Base-by-base conservation (phyloP, 371 early-diverging fungal genomes). In the Polyrhizophydium stewartii region DNA sequence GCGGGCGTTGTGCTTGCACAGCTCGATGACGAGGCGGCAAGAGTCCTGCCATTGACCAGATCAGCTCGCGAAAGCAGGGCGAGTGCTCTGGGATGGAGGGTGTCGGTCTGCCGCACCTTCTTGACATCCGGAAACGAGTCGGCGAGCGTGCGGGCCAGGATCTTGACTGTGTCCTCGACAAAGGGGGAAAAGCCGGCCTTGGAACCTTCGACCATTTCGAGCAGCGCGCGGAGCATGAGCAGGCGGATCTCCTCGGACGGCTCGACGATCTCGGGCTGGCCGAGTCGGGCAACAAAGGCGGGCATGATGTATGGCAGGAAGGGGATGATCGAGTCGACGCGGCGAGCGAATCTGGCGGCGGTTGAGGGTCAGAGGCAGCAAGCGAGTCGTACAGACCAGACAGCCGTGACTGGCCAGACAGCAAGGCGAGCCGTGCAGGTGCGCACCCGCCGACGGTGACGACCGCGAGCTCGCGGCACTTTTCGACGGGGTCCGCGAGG, bases 51-150 rank as follows among this genome's bases (percentile, higher is more conserved):
- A 13, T 47, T 33, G 19, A 27, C 19, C 31, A 28, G 56, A 33
- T 46, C 13, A 28, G 17, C 21, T n/a, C n/a, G n/a, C n/a, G n/a
- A n/a, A n/a, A n/a, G n/a, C n/a, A n/a, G n/a, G 10, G 10, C 13
- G 21, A 13, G 21, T 40, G 13, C 13, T 13, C 40, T 21, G 13
- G n/a, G n/a, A n/a, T n/a, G n/a, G n/a, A 51, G 30, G 12, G n/a
- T 41, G 41, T n/a, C 16, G 43, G 31, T 12, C n/a, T n/a, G n/a
- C n/a, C 40, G 19, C 27, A 78, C 79, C 68, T 82, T 82, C 55
- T 71, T 71, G 24, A 82, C 73, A 22, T 82, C 80, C 13, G 78
- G 75, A 58, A 68, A 82, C 2, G 78, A 63, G 55, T 82, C 83
- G 0, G 24, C 50, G 19, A 79, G 32, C 0, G 72, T 69, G 19